Base-by-base conservation (phyloP, 257 asterid species). In the Rhazya stricta region DNA sequence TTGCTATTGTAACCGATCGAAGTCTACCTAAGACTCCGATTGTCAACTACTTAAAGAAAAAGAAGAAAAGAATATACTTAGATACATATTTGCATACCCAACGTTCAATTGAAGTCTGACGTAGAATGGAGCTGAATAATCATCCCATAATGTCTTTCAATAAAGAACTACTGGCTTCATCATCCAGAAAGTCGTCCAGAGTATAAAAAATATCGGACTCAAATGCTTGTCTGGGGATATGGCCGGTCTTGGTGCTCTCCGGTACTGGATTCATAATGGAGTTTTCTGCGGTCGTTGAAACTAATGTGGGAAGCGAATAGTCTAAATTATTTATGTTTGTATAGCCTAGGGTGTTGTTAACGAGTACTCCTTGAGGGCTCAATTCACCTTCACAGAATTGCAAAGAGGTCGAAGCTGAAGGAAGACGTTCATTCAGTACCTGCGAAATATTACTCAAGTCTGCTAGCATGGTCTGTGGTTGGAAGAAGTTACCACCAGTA, bases 71-170 rank as follows among this genome's bases (percentile, higher is more conserved):
- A 18, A 65, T 51, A 51, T 63, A 29, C 70, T 41, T n/a, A 48
- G 67, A 62, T 34, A 16, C 27, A 30, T 10, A 62, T 32, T 29
- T 53, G n/a, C 41, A 37, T 67, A 16, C 50, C 29, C 34, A 70
- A 46, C 29, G 30, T 1, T 51, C 32, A 54, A 41, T 30, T 43
- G 25, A 5, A 16, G 46, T 65, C 21, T 6, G n/a, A 7, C 12
- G 9, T 19, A 27, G 51, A 29, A 74, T 21, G 3, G 30, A 19
- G 76, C 0, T 60, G 42, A 61, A 41, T n/a, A 61, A 62, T 78
- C 78, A 81, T 53, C 58, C 70, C 60, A 81, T 77, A 54, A 85
- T 72, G 68, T 87, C 81, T 82, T 76, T 81, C 90, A 87, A 89
- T 81, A 84, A 79, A 54, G 88, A 86, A 71, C 74, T 73, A 66